These are phyloP conservation scores for Thelonectria olida DNA, from an alignment of 2,329 filamentous ascomycete genomes.

Conservation along the genomic window DNA sequence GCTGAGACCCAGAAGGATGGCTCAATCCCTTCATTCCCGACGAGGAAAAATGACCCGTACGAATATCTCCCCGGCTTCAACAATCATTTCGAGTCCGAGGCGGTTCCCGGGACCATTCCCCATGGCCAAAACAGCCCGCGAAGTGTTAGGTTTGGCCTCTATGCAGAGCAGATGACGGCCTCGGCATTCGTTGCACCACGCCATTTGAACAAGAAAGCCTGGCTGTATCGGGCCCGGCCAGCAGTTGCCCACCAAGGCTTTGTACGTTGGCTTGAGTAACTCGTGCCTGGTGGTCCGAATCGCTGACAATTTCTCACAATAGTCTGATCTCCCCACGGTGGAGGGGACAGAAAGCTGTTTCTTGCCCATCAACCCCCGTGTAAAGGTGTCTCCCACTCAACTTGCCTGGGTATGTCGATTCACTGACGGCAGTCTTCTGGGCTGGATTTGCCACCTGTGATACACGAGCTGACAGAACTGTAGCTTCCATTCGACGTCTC, in stretches of 20 bases:
- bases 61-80: conserved; percentile 65
- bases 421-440: not conserved
- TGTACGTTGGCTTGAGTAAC: not conserved
- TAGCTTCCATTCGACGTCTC: conserved; percentile 51
- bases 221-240: conserved; percentile 41
- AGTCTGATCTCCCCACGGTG: conserved; percentile 36
- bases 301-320: not conserved
- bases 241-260: conserved; percentile 45
- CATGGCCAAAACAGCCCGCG: conserved; percentile 56
- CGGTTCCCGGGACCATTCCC: conserved; percentile 56
- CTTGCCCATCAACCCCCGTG: conserved; percentile 32
- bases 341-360: conserved; percentile 39
- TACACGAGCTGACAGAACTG: not conserved
- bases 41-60: conserved; percentile 52
- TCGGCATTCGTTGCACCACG: conserved; percentile 44
- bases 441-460: accelerated
- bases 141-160: conserved; percentile 48
- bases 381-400: conserved; percentile 36
- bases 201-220: conserved; percentile 43
- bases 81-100: conserved; percentile 56
- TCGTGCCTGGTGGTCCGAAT: not conserved
- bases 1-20: conserved; percentile 68
- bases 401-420: conserved; percentile 33
- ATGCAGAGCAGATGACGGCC: conserved; percentile 56
- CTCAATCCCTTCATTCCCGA: conserved; percentile 61